These are phyloP conservation scores for Aspergillus glaucus DNA, from an alignment of 2,329 filamentous ascomycete species.

Conservation along the genomic window DNA sequence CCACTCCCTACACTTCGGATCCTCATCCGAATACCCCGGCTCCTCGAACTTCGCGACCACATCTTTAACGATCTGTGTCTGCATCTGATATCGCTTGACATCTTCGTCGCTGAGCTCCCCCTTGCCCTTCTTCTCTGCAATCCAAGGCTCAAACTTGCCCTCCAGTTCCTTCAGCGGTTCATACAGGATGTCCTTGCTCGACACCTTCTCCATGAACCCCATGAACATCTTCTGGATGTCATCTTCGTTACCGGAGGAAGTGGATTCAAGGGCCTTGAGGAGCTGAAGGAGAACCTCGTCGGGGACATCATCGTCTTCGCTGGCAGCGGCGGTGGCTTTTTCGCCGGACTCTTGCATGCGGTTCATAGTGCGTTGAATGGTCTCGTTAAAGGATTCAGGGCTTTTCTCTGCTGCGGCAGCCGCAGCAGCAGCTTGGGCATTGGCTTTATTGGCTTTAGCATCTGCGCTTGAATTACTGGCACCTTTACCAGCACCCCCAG, in stretches of 20 bases:
- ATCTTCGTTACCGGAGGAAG: conserved; percentile 61
- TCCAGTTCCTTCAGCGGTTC: conserved; percentile 97
- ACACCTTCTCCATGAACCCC: conserved; percentile 98
- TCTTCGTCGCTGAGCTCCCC: conserved; percentile 60
- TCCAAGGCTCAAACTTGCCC: conserved; percentile 86
- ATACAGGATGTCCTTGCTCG: conserved; percentile 96
- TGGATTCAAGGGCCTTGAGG: conserved; percentile 76
- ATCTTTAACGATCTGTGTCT: conserved; percentile 71
- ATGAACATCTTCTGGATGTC: conserved; percentile 92
- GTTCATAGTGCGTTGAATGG: conserved; percentile 89
- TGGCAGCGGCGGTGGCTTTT: conserved; percentile 71
- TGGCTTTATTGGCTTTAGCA: conserved; percentile 7
- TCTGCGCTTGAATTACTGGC: conserved; percentile 17
- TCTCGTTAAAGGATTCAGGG: conserved; percentile 78
- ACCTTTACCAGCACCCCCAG: conserved; percentile 15
- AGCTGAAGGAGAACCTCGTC: conserved; percentile 89
- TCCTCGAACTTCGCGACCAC: conserved; percentile 88
- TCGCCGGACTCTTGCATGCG: conserved; percentile 88
- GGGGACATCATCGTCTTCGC: conserved; percentile 56
- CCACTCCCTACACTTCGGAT: conserved; percentile 75
- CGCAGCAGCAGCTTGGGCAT: conserved; percentile 2
- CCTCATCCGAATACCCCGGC: conserved; percentile 72
- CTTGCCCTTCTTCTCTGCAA: conserved; percentile 65
- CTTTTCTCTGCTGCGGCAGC: conserved; percentile 12
- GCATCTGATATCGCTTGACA: conserved; percentile 70